Percentiles rank a stretch among this genome's conserved stretches.
phyloP scores from a whole-genome alignment of 2,329 filamentous ascomycete genomes.

The Colletotrichum spinosum region DNA sequence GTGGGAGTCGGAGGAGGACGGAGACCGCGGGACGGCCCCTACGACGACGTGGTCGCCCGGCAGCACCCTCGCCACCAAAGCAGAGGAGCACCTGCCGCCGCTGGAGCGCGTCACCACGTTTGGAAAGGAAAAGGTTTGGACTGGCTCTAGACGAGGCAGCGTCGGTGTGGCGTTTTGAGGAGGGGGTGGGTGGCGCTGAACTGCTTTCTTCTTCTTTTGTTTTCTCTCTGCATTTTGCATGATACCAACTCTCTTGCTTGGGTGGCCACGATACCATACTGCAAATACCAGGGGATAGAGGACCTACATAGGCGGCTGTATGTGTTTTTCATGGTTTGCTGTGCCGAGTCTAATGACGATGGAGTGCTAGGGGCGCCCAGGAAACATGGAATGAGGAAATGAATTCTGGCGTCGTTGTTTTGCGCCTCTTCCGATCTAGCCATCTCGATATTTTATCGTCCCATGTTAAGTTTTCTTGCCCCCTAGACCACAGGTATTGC shows the following conservation, averaged over 20 bases:
- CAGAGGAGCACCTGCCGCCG: conserved; percentile 51
- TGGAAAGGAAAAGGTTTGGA: conserved; percentile 26
- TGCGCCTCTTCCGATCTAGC: conserved; percentile 10
- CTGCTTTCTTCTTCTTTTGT: not conserved
- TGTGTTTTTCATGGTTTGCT: not conserved
- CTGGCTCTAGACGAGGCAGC: conserved; percentile 21
- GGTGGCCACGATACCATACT: conserved; percentile 30
- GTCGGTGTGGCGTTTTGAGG: conserved; percentile 36
- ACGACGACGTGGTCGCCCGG: conserved; percentile 61
- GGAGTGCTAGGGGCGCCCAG: conserved; percentile 6
- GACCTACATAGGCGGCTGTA: not conserved
- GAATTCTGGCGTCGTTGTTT: conserved; percentile 7
- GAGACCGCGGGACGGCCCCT: conserved; percentile 56
- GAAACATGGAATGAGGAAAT: conserved; percentile 11
- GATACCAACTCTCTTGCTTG: conserved; percentile 33
- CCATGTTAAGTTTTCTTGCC: not conserved
- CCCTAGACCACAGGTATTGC: no score
- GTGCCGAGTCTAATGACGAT: conserved; percentile 14
- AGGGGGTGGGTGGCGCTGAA: not conserved
- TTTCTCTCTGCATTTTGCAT: conserved; percentile 15
- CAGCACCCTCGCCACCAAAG: conserved; percentile 54
- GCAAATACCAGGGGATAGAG: conserved; percentile 22
- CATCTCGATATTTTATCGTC: not conserved
- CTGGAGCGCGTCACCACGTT: conserved; percentile 37
- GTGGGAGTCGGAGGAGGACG: conserved; percentile 60